Percentiles rank a stretch among this genome's conserved stretches.
These are phyloP conservation scores for Globisporangium apiculatum DNA, from an alignment of 352 stramenopile genomes.

Conservation along the genomic window DNA sequence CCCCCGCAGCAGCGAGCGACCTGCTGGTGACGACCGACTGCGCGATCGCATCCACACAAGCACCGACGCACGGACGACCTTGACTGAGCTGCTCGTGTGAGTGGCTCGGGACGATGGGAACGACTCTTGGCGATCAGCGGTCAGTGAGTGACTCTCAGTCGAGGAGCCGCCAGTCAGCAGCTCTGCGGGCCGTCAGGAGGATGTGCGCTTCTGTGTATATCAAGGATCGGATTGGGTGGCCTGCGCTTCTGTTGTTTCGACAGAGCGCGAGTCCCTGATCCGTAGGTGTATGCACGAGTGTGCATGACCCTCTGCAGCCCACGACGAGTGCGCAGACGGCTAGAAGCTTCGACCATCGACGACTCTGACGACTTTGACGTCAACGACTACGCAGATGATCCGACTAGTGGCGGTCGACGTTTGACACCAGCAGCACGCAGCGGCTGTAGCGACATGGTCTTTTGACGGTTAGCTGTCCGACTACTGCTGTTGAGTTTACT, in stretches of 20 bases:
- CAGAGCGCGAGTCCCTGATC: constrained; percentile 27
- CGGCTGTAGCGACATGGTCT: too few species aligned
- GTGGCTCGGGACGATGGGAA: constrained; percentile 12
- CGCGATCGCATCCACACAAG: background rate
- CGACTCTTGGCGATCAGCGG: constrained; percentile 8
- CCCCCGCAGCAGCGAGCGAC: background rate
- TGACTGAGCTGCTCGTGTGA: background rate
- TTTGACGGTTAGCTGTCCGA: too few species aligned
- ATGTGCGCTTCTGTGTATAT: constrained; percentile 61
- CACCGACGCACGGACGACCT: constrained; percentile 9
- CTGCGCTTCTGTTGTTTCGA: background rate
- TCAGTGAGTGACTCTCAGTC: constrained; percentile 1
- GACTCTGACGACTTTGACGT: background rate
- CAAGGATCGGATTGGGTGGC: constrained; percentile 76
- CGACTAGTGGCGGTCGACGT: too few species aligned
- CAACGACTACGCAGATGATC: background rate
- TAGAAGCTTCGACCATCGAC: background rate
- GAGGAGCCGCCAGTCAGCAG: constrained; percentile 7
- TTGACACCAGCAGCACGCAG: too few species aligned
- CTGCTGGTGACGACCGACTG: background rate
- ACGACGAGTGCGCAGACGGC: constrained; percentile 2
- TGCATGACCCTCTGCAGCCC: constrained; percentile 38
- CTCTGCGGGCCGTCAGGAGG: constrained; percentile 27
- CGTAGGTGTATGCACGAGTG: constrained; percentile 83
- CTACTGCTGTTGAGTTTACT: too few species aligned